phyloP scores from a whole-genome alignment of 2,329 filamentous ascomycete genomes.

The Penicillium sclerotiorum region DNA sequence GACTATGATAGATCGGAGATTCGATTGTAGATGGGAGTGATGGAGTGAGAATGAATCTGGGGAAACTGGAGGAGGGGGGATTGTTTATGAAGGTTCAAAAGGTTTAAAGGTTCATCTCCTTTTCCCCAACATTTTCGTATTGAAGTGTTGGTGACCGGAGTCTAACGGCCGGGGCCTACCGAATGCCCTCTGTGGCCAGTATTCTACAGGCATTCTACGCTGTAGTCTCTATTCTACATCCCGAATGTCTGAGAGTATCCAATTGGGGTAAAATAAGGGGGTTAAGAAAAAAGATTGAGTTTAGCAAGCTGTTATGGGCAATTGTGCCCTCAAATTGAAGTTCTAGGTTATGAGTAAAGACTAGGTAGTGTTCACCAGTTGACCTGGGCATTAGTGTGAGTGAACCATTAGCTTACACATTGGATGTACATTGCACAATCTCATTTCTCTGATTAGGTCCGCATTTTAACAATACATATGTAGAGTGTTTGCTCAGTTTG shows the following conservation, averaged over 20 bases:
- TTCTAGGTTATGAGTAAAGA: too few relatives aligned
- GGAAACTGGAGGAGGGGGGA: background rate
- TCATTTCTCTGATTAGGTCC: too few relatives aligned
- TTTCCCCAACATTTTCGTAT: constrained; percentile 1
- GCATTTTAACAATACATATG: too few relatives aligned
- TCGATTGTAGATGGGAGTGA: background rate
- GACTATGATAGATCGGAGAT: background rate
- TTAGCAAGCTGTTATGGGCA: too few relatives aligned
- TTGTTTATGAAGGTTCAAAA: constrained; percentile 10
- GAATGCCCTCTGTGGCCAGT: background rate
- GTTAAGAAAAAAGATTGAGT: too few relatives aligned
- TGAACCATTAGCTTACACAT: background rate
- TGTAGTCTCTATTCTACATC: constrained; percentile 14
- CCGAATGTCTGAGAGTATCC: background rate
- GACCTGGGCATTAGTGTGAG: too few relatives aligned
- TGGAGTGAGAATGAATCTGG: background rate
- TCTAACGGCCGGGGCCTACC: constrained; percentile 20
- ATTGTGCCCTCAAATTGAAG: too few relatives aligned
- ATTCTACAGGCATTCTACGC: constrained; percentile 11
- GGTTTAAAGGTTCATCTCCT: background rate
- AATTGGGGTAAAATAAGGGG: background rate
- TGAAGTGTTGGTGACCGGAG: constrained; percentile 11
- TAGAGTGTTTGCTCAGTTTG: background rate
- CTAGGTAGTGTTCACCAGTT: background rate
- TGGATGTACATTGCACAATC: background rate